phyloP scores from a whole-genome alignment of 2,329 filamentous ascomycete genomes.

The Verticillium nubilum region DNA sequence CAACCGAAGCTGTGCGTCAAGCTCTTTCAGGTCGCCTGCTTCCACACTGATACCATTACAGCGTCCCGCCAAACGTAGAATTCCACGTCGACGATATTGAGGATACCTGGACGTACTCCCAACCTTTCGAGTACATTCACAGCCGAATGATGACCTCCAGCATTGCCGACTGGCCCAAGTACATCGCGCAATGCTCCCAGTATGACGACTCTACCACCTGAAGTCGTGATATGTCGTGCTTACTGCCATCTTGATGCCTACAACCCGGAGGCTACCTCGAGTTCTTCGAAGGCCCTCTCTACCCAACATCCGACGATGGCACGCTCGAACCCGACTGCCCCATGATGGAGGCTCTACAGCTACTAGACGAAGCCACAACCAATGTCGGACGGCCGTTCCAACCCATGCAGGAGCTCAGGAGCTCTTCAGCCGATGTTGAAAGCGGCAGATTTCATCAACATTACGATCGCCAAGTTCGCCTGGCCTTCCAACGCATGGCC shows the following conservation, averaged over 20 bases:
- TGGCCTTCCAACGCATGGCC: slow-evolving; percentile 39
- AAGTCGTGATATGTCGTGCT: no score
- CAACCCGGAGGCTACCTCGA: slow-evolving; percentile 36
- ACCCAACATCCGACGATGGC: slow-evolving; percentile 21
- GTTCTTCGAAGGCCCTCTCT: slow-evolving; percentile 28
- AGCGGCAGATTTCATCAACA: no score
- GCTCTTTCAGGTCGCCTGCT: no score
- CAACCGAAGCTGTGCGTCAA: slow-evolving; percentile 37
- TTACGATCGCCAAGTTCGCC: slow-evolving; percentile 17
- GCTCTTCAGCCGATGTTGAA: no score
- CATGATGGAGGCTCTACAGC: slow-evolving; percentile 14
- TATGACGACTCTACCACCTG: no score
- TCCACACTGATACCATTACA: no score
- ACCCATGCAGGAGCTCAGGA: neutral
- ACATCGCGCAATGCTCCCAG: slow-evolving; percentile 31
- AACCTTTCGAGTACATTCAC: slow-evolving; percentile 52
- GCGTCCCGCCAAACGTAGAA: slow-evolving; percentile 48
- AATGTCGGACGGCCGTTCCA: neutral
- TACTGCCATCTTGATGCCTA: slow-evolving; percentile 25
- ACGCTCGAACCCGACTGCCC: slow-evolving; percentile 21
- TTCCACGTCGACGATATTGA: slow-evolving; percentile 60
- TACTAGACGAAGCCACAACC: no score
- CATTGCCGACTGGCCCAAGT: slow-evolving; percentile 45
- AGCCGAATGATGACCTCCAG: slow-evolving; percentile 46
- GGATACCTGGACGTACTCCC: slow-evolving; percentile 41